Evolutionary conservation across 805 yeast species (phyloP), one percentile per base, ranked within the genome.

Genomic region (Saccharomycopsis microspora): DNA sequence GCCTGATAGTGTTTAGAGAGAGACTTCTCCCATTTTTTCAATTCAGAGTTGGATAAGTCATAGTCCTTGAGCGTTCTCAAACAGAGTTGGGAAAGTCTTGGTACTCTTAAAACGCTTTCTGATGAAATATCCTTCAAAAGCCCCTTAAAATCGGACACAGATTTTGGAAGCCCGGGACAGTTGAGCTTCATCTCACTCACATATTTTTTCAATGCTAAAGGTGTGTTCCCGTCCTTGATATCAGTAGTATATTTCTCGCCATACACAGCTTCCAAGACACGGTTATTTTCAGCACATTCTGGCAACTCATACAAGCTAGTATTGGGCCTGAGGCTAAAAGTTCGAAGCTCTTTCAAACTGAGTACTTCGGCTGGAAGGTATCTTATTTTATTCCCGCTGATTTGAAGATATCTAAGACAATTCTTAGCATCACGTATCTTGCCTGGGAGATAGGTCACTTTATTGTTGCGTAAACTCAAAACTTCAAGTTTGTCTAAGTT

Each of bases 251-350:
- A 7, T 7, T 31, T 27, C 28, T 31, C 9, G n/a, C 7, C 7
- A 36, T 40, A 32, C 31, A 9, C 29, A 5, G 34, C 41, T 35
- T 44, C 30, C 10, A 28, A n/a, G n/a, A 43, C 44, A 32, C 11
- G 29, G 39, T 48, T 46, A n/a, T 38, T 39, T 39, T 47, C 32
- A 5, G 9, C 7, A 32, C 47, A 52, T n/a, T 39, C 39, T 30
- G 11, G 11, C 31, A 50, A 42, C 4, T 45, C 47, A 3, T 45
- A 34, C n/a, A 52, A 44, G 19, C 43, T 39, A 4, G 51, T 32
- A 41, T 52, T 52, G 5, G 55, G 56, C 19, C 47, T 34, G 9
- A 49, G 36, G 10, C 48, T 45, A 6, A 53, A 35, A 33, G 50
- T 53, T 39, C 46, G 42, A n/a, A 53, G 29, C n/a, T 41, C 44